Base-by-base conservation (phyloP, 2,329 filamentous ascomycete species). In the Stachybotrys elegans region DNA sequence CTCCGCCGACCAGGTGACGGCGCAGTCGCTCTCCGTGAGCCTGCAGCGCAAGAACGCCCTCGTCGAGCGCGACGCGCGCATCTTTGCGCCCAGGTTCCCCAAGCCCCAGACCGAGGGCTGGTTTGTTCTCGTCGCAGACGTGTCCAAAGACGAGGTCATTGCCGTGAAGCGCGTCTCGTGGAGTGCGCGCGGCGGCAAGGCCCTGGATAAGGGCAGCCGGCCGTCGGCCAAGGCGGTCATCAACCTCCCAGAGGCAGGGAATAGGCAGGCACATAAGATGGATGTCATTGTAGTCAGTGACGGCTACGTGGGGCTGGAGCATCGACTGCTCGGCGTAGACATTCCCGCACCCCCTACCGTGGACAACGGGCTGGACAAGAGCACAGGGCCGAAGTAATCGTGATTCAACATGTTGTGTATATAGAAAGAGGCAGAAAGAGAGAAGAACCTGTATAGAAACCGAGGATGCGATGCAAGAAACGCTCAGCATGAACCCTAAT, bases 101-200 rank as follows among this genome's bases (percentile, higher is more conserved):
- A 98, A 98, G 66, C 83, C 90, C 14, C 93, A 98, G 65, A 93
- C 83, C 0, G 93, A 98, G 59, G 91, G 91, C 0, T 97, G 84
- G 78, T 97, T 98, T 63, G 79, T 93, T 13, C 60, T 97, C 19
- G 76, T 95, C 0, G 84, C 82, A 6, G 81, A 86, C 54, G 57
- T 78, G 3, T 70, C 70, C 1, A 76, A 68, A 6, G 88, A 92
- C 47, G 88, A 96, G 53, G 75, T 97, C 31, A 66, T 95, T 4
- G 92, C 86, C 3, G 72, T 98, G 50, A 97, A 95, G 75, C 75
- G 93, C 22, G 79, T 93, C 0, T 84, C 83, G 2, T 97, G 93
- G 91, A 60, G 54, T 43, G 46, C 60, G 27, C 46, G 44, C 22
- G 52, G 43, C 17, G 56, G 48, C 27, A 57, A 54, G 42, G 54